These are phyloP conservation scores for Talaromyces verruculosus DNA, from an alignment of 2,329 filamentous ascomycete species.

Conservation along the genomic window DNA sequence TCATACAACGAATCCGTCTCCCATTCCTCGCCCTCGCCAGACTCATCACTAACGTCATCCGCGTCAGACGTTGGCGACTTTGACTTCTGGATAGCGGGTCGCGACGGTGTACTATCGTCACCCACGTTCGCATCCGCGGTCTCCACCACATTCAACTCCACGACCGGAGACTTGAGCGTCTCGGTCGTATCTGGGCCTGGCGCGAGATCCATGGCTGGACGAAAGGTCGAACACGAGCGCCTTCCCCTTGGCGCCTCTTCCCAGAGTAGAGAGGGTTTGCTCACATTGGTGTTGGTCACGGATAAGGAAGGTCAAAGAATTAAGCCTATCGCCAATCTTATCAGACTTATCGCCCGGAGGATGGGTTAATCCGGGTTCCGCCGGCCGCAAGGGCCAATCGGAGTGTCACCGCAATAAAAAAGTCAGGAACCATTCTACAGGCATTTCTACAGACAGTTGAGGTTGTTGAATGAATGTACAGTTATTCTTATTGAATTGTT, in stretches of 20 bases:
- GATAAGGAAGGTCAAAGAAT: conserved; percentile 12
- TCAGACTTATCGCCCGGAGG: conserved; percentile 19
- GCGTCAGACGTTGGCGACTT: conserved; percentile 37
- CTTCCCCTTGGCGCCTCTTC: conserved; percentile 34
- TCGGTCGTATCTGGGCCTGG: conserved; percentile 36
- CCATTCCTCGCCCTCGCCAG: conserved; percentile 50
- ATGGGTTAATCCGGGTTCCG: conserved; percentile 11
- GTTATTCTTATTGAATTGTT: not conserved
- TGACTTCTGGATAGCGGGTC: conserved; percentile 28
- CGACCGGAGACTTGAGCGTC: conserved; percentile 37
- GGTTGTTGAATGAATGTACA: not conserved
- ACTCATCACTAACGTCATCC: conserved; percentile 38
- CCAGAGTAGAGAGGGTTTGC: conserved; percentile 27
- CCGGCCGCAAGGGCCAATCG: conserved; percentile 9
- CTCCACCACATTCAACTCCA: conserved; percentile 39
- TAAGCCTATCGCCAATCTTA: conserved; percentile 3
- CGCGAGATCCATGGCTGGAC: conserved; percentile 40
- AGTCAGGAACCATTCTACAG: not conserved
- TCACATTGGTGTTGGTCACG: conserved; percentile 37
- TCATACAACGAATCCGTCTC: conserved; percentile 65
- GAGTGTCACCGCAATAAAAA: not conserved
- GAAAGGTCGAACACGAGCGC: conserved; percentile 27
- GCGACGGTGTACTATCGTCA: conserved; percentile 24
- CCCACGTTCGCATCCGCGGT: conserved; percentile 24
- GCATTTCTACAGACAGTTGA: not conserved